Base-by-base conservation (phyloP, 306 rosid genomes). In the Oxytropis ochrocephala region DNA sequence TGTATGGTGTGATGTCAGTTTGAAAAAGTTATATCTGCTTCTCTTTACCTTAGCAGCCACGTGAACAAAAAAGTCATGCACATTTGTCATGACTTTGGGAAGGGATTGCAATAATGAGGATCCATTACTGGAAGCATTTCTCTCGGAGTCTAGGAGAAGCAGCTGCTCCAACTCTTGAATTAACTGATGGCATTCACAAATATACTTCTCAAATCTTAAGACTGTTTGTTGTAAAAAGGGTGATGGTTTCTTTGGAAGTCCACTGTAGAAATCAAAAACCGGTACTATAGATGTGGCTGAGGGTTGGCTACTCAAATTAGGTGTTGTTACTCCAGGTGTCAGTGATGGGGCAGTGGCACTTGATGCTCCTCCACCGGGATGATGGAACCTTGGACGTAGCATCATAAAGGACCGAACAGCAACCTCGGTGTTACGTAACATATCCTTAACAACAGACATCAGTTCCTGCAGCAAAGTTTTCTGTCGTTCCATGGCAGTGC, bases 371-470 rank as follows among this genome's bases (percentile, higher is more conserved):
- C 91, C 96, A 81, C 69, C 81, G 64, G 89, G 91, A 79, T 91
- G 92, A 82, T 75, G 83, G 75, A 94, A 94, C 79, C 99, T 73
- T 51, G 99, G 95, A 13, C 79, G 89, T 75, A 94, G 78, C 83
- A 88, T 89, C 95, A 89, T 87, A 82, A 95, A 95, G 67, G 99
- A 89, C 21, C 95, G 97, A 84, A 95, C 82, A 35, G 96, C 97
- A 73, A 91, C 85, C 89, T 95, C 99, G 0, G 96, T 91, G 78
- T 86, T 95, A 71, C 88, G 82, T 72, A 91, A 69, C 96, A 89
- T 89, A 70, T 80, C 96, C 81, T 95, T 91, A 47, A 78, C 96
- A 64, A 51, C 76, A 36, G 66, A 75, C 99, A 89, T 95, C 78
- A 89, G 70, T 79, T 89, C 92, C 19, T 78, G 92, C 70, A 91